Evolutionary conservation across 1,139 yeast species (phyloP).

Genomic region (Candida anutae): DNA sequence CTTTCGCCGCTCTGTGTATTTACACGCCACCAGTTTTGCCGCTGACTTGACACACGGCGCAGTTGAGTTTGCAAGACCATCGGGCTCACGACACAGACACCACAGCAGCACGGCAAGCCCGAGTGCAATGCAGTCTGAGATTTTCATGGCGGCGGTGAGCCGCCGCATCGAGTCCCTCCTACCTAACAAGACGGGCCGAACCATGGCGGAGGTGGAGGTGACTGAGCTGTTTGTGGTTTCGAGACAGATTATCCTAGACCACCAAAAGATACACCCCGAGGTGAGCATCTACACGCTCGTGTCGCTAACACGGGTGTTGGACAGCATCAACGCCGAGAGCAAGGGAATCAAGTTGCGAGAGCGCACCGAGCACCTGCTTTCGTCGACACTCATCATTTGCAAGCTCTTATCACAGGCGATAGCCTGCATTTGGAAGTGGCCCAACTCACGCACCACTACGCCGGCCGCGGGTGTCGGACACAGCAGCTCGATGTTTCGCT

Average conservation of each 20-base stretch:
- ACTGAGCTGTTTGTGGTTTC: constrained; percentile 33
- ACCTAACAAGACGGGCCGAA: constrained; percentile 33
- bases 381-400: constrained; percentile 27
- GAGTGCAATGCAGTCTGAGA: constrained; percentile 1
- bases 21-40: no score
- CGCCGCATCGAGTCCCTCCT: constrained; percentile 27
- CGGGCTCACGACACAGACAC: no score
- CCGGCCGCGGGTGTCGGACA: no score
- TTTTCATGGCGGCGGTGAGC: constrained; percentile 9
- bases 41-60: no score
- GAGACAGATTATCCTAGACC: constrained; percentile 21
- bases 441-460: constrained; percentile 4
- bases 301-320: constrained; percentile 18
- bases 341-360: constrained; percentile 18
- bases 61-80: no score
- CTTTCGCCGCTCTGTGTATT: no score
- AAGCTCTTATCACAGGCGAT: constrained; percentile 25
- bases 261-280: constrained; percentile 10
- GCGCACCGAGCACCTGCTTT: constrained; percentile 24
- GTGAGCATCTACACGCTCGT: constrained; percentile 16
- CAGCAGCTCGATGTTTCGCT: constrained; percentile 10
- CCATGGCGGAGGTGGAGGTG: constrained; percentile 37
- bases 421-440: constrained; percentile 21
- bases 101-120: no score
- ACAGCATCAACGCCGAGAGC: constrained; percentile 22